Base-by-base conservation (phyloP, 1,284 basidiomycete genomes). In the Cutaneotrichosporon sp. region DNA sequence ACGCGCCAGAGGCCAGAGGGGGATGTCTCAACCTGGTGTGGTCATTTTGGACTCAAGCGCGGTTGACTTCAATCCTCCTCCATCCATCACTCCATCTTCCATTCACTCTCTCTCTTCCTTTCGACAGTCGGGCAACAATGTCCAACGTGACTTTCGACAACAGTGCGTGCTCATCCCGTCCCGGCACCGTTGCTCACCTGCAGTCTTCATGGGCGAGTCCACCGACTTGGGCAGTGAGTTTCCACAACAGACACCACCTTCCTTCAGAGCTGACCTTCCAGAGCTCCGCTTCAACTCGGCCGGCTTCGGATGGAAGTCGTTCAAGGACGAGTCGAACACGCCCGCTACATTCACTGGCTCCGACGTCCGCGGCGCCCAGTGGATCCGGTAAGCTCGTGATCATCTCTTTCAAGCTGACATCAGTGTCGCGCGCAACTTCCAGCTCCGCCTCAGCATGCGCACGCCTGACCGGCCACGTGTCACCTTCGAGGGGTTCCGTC, bases 401-500 rank as follows among this genome's bases (percentile, higher is more conserved):
- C 14, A 24, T n/a, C n/a, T n/a, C n/a, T n/a, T n/a, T n/a, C n/a
- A n/a, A n/a, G 46, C 59, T 60, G 54, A 53, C 27, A 10, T 7
- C 66, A 84, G 94, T 56, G 95, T 97, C 36, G 95, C 93, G 31
- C 85, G 97, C 49, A 87, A 89, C 69, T 97, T 91, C 74, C 95
- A 97, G 79, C 87, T 99, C 18, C 83, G 91, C 59, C 82, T 98
- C 52, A 88, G 53, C 42, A 72, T 74, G 74, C 63, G 89, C 89
- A 75, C 85, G 88, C 75, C 84, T 84, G 71, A 78, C 71, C 60
- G 85, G 84, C 68, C 73, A 24, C 73, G 80, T 69, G 88, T 90
- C 71, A 89, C 85, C n/a, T 97, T 98, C 74, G 95, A 99, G 69
- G 95, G 95, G 5, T 98, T 99, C 81, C 81, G 87, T 76, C 86